Base-by-base conservation (phyloP, 768 basidiomycete species). In the Lactifluus echinatus region DNA sequence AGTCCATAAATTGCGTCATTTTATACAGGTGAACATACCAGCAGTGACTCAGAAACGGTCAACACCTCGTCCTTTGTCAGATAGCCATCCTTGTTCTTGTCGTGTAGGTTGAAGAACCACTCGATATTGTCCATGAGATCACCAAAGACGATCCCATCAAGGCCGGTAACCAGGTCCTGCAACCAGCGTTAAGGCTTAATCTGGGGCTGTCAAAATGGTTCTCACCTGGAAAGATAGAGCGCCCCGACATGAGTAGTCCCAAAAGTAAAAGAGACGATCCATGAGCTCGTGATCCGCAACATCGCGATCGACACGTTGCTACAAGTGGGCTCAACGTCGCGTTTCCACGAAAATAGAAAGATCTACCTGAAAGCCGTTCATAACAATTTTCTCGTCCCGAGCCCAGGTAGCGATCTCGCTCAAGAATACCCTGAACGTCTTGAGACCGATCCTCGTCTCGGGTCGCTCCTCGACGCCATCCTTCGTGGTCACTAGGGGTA, bases 81-180 rank as follows among this genome's bases (percentile, higher is more conserved):
- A 69, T 76, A 93, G 1, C 95, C 94, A 67, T 99, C 96, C 64
- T 92, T 92, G 70, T 99, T 89, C 72, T 94, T 94, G 72, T 94
- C 93, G 60, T 95, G 91, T 48, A 98, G 70, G 64, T 87, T 88
- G 73, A 98, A 97, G 73, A 98, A 95, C 95, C 95, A 99, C 69
- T 96, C 91, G 65, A 98, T 95, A 63, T 91, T 95, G 56, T 93
- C 90, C 96, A 98, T 97, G 63, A 99, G 73, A 69, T 97, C 96
- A 62, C 91, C 94, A 73, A 90, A 88, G 82, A 97, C 89, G 44
- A 96, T 89, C 2, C 86, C 86, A 64, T 96, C 87, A 48, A 98
- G 75, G 1, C 96, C 95, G 28, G 75, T 79, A 10, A 98, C 85
- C 12, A 98, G 75, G 68, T 98, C 93, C 89, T 97, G 66, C 17